Evolutionary conservation across 306 rosid genomes (phyloP).

Genomic region (Lotus japonicus): DNA sequence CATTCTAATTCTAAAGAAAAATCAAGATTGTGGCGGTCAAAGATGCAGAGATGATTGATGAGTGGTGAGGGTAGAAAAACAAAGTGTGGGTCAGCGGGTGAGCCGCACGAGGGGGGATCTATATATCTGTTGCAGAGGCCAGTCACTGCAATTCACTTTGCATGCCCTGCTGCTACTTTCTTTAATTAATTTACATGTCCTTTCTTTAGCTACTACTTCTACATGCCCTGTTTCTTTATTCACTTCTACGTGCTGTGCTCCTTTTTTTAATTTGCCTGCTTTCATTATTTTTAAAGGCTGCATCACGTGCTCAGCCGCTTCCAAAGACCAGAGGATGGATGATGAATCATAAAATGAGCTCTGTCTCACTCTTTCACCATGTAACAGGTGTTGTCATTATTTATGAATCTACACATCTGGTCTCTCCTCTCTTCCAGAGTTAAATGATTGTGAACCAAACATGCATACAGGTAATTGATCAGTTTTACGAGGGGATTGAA

Average conservation of each 20-base stretch:
- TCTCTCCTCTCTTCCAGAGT: not conserved
- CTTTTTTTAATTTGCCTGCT: no score
- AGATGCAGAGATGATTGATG: conserved; percentile 25
- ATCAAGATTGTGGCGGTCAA: conserved; percentile 36
- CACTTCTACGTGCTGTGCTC: not conserved
- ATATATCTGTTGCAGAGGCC: conserved; percentile 12
- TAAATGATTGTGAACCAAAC: not conserved
- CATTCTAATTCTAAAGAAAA: not conserved
- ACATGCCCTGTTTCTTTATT: not conserved
- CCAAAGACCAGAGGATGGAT: conserved; percentile 20
- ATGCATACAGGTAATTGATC: no score
- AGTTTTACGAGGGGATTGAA: no score
- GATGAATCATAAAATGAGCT: not conserved
- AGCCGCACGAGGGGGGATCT: conserved; percentile 83
- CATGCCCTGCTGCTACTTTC: no score
- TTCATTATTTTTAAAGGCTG: conserved; percentile 23
- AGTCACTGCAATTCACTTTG: conserved; percentile 10
- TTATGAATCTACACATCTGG: not conserved
- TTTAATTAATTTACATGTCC: no score
- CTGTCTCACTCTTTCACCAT: not conserved
- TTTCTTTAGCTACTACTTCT: no score
- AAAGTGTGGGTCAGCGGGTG: conserved; percentile 61
- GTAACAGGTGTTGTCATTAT: not conserved
- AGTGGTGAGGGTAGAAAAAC: not conserved
- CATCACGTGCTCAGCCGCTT: conserved; percentile 46